Evolutionary conservation across 768 basidiomycete species (phyloP), one percentile per base, ranked within the genome.

Genomic region (Hydnomerulius pinastri): DNA sequence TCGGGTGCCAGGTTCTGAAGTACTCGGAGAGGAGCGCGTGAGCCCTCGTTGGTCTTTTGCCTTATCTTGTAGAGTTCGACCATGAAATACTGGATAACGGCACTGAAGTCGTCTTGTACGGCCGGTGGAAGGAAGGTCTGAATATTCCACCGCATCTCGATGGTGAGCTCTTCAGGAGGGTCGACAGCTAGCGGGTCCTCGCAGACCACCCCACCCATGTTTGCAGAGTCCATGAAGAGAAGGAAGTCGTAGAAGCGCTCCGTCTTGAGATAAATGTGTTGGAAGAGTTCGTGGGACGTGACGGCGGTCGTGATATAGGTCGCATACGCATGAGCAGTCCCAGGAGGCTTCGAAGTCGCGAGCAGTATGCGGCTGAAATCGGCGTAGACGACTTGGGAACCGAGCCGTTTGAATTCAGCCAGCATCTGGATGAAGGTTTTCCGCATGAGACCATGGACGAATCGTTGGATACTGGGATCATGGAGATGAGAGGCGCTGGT

Each of bases 351-450:
- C 25, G 90, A 89, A 0, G 97, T 99, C 11, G 95, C 85, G 29
- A 99, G 83, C 37, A 97, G 76, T 57, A 99, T 85, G 9, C 84
- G 83, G 53, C 89, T 85, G 67, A 98, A 94, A 67, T 98, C 93
- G 21, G 95, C 96, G 55, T 94, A 92, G 25, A 98, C 81, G 49
- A 98, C 86, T 47, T 90, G 85, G 0, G 94, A 95, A 1, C 97
- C 97, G 1, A 99, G 78, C 15, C 97, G 83, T 60, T 90, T 93
- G 74, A 98, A 95, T 68, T 99, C 97, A 12, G 96, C 95, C 18
- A 98, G 78, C 55, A 99, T 77, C 70, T 98, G 97, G 49, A 97
- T 90, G 72, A 98, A 98, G 0, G 91, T 94, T 74, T 99, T 98
- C 52, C 91, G 85, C 97, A 99, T 99, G 40, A 98, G 80, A 12